Evolutionary conservation across 345 rosid species (phyloP).

Genomic region (Anastatica hierochuntica): DNA sequence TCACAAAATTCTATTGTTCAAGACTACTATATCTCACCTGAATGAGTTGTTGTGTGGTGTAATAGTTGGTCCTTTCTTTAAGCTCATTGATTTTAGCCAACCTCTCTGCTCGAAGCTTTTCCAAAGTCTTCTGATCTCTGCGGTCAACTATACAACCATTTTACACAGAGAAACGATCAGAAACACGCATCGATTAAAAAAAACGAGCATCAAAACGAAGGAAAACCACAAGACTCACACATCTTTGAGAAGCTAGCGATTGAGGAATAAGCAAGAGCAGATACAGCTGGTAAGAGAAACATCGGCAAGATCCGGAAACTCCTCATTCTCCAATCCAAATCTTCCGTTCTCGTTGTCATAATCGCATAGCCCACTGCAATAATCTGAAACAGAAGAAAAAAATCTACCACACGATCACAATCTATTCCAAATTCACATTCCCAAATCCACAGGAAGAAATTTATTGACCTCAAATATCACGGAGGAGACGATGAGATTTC

Average conservation of each 20-base stretch:
- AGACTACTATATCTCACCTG: slow-evolving; percentile 41
- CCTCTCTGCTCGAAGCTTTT: slow-evolving; percentile 79
- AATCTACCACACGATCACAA: too few species aligned
- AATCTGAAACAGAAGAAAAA: slow-evolving; percentile 35
- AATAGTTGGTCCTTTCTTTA: slow-evolving; percentile 88
- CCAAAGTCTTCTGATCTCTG: slow-evolving; percentile 75
- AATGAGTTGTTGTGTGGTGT: slow-evolving; percentile 85
- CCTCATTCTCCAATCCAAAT: slow-evolving; percentile 65
- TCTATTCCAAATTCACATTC: background rate
- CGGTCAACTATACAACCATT: slow-evolving; percentile 48
- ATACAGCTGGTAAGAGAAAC: slow-evolving; percentile 59
- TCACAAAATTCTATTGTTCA: background rate
- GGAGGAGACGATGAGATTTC: slow-evolving; percentile 55
- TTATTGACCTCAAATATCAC: slow-evolving; percentile 63
- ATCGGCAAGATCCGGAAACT: slow-evolving; percentile 53
- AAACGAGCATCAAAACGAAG: background rate
- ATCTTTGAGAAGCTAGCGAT: slow-evolving; percentile 45
- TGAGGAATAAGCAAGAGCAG: slow-evolving; percentile 42
- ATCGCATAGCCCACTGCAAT: slow-evolving; percentile 65
- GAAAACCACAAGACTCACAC: slow-evolving; percentile 49
- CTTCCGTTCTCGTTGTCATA: slow-evolving; percentile 46
- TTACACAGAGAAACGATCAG: slow-evolving; percentile 14
- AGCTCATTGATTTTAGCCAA: slow-evolving; percentile 87
- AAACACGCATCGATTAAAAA: slow-evolving; percentile 35
- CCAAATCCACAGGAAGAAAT: slow-evolving; percentile 12